Evolutionary conservation across 1,284 basidiomycete species (phyloP), one percentile per base, ranked within the genome.

Genomic region (Apiotrichum brassicae): DNA sequence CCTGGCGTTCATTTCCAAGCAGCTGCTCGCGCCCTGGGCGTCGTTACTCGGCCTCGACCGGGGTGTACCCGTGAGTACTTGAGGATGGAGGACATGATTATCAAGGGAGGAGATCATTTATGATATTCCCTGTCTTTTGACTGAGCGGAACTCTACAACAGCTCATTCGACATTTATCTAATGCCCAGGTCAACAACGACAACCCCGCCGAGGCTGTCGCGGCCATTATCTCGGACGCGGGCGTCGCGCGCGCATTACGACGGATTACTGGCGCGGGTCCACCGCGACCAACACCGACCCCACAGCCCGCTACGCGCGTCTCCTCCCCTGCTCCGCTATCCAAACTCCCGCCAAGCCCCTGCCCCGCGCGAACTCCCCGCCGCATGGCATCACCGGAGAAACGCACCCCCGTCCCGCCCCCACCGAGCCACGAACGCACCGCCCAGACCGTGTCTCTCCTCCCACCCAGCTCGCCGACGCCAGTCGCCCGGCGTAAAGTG

Each of bases 11-110:
- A 52, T 69, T 37, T 26, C 58, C 7, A 53, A 54, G 18, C 65
- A 67, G 16, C 57, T 69, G 11, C 36, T 69, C 6, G 30, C 50
- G 3, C 67, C 67, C 0, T 48, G 64, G 6, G 50, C 57, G 1
- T 20, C n/a, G 8, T 32, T 63, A n/a, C 28, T 64, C 6, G 54
- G 58, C 12, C 45, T 56, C n/a, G 56, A 54, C 32, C 55, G 58
- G 2, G 56, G 51, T 7, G 50, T 54, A 2, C 49, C 56, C 20
- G 49, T 50, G 22, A 45, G 48, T 46, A 14, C 28, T 11, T 9
- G 14, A 30, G 28, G 28, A 14, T n/a, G 14, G 28, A 9, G 28
- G 28, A 30, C 11, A 30, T 9, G 14, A 5, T 5, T 30, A 30
- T 6, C 28, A 30, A 30, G 28, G 9, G 28, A 9, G 8, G 28